phyloP scores from a whole-genome alignment of 495 filamentous ascomycete species.

The Parathielavia appendiculata region DNA sequence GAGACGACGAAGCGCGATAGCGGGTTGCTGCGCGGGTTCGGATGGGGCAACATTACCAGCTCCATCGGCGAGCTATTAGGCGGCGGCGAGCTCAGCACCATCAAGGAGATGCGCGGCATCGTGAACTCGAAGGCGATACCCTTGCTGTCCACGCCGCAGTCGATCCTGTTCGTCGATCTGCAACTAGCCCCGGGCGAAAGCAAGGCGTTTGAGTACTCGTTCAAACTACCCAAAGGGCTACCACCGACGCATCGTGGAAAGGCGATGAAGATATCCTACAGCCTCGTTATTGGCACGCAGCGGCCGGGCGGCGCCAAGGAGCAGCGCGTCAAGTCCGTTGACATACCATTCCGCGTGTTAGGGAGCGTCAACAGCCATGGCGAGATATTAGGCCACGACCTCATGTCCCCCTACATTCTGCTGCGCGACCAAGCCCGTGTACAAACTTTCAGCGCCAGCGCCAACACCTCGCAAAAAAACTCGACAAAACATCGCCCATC shows the following conservation, averaged over 20 bases:
- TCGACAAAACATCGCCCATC: slow-evolving; percentile 17
- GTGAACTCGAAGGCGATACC: slow-evolving; percentile 76
- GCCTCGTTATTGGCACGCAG: slow-evolving; percentile 87
- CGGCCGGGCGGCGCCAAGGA: slow-evolving; percentile 69
- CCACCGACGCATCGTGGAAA: slow-evolving; percentile 89
- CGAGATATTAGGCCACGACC: slow-evolving; percentile 67
- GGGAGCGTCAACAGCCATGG: slow-evolving; percentile 73
- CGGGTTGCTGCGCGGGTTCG: slow-evolving; percentile 76
- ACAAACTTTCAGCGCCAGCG: slow-evolving; percentile 44
- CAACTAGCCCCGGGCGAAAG: slow-evolving; percentile 84
- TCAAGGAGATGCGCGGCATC: slow-evolving; percentile 87
- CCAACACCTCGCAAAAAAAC: slow-evolving; percentile 15
- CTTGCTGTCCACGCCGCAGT: slow-evolving; percentile 90
- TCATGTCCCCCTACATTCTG: slow-evolving; percentile 90
- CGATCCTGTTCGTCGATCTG: slow-evolving; percentile 91
- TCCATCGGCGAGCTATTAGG: slow-evolving; percentile 83
- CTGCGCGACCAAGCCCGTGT: slow-evolving; percentile 78
- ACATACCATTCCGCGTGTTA: slow-evolving; percentile 90
- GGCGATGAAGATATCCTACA: slow-evolving; percentile 90
- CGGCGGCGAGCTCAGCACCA: slow-evolving; percentile 78
- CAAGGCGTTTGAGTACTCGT: slow-evolving; percentile 77
- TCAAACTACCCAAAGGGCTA: slow-evolving; percentile 76
- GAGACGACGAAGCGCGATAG: slow-evolving; percentile 71
- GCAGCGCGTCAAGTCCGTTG: slow-evolving; percentile 83
- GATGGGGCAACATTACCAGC: slow-evolving; percentile 84